Conservation (phyloP, 257 asterid species). For the Scutellaria galericulata region DNA sequence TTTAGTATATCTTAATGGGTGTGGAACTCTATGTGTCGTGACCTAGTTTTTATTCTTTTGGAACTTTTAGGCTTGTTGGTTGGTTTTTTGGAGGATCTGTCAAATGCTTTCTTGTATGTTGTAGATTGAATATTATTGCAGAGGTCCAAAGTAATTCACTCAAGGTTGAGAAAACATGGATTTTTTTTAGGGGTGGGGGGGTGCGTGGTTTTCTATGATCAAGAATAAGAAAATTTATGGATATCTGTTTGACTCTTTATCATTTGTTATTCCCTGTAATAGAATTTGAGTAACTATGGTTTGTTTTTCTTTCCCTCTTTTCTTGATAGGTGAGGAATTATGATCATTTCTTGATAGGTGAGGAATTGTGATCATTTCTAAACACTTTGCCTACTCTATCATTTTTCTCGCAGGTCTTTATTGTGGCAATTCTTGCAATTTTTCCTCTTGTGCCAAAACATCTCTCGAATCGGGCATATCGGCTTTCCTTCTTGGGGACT, state of each 20-base stretch:
- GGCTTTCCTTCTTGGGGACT: constrained; percentile 84
- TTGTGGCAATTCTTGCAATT: constrained; percentile 79
- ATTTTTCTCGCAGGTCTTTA: constrained; percentile 59
- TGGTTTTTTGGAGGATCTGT: constrained; percentile 11
- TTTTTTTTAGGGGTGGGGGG: background rate
- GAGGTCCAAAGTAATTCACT: constrained; percentile 19
- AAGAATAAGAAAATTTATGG: background rate
- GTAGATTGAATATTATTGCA: constrained; percentile 9
- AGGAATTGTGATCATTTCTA: background rate
- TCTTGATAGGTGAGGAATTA: constrained; percentile 9
- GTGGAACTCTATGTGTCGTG: background rate
- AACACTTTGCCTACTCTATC: background rate
- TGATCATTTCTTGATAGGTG: background rate
- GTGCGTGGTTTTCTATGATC: constrained; percentile 1
- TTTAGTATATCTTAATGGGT: background rate
- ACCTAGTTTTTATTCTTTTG: constrained; percentile 2
- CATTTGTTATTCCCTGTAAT: constrained; percentile 13
- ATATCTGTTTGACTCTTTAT: background rate
- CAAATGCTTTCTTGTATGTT: constrained; percentile 10
- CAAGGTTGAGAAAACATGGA: constrained; percentile 7
- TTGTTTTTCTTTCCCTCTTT: background rate
- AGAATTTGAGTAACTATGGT: background rate
- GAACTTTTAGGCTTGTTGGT: constrained; percentile 22
- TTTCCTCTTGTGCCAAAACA: constrained; percentile 74
- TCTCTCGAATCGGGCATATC: constrained; percentile 78